phyloP scores from a whole-genome alignment of 495 filamentous ascomycete genomes.

The Recurvomyces mirabilis region DNA sequence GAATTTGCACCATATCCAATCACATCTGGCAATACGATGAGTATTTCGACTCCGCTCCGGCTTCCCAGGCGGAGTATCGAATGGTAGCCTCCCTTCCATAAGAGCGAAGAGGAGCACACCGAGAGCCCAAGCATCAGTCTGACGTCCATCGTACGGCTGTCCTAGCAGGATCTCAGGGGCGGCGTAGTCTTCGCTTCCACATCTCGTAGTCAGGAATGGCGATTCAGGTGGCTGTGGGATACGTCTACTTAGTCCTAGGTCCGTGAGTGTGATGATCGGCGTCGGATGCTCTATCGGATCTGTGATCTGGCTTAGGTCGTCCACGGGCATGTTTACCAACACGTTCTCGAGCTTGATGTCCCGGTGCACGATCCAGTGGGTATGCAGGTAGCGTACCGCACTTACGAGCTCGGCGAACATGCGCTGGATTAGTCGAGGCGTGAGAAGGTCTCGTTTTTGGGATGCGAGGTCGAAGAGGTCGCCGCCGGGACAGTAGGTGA shows the following conservation, averaged over 20 bases:
- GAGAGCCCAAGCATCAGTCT: slow-evolving; percentile 88
- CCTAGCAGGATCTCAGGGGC: slow-evolving; percentile 93
- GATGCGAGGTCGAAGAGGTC: slow-evolving; percentile 90
- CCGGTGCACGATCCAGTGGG: slow-evolving; percentile 76
- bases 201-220: slow-evolving; percentile 71
- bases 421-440: slow-evolving; percentile 58
- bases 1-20: slow-evolving; percentile 87
- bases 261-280: slow-evolving; percentile 77
- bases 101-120: slow-evolving; percentile 89
- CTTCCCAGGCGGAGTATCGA: slow-evolving; percentile 68
- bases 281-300: slow-evolving; percentile 65
- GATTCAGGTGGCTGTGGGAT: slow-evolving; percentile 59
- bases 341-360: slow-evolving; percentile 99
- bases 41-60: slow-evolving; percentile 47
- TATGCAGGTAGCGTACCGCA: slow-evolving; percentile 78
- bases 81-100: slow-evolving; percentile 82
- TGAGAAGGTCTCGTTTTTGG: slow-evolving; percentile 49
- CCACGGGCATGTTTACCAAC: slow-evolving; percentile 65
- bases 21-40: slow-evolving; percentile 86
- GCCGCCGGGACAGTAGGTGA: slow-evolving; percentile 87
- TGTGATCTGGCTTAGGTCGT: slow-evolving; percentile 36
- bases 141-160: slow-evolving; percentile 86
- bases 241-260: slow-evolving; percentile 79
- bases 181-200: slow-evolving; percentile 93
- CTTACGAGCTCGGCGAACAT: slow-evolving; percentile 83